A percentile compares a stretch with the other conserved stretches of the same genome.
These are phyloP conservation scores for Cercospora berteroae DNA, from an alignment of 2,329 filamentous ascomycete genomes.

Conservation along the genomic window DNA sequence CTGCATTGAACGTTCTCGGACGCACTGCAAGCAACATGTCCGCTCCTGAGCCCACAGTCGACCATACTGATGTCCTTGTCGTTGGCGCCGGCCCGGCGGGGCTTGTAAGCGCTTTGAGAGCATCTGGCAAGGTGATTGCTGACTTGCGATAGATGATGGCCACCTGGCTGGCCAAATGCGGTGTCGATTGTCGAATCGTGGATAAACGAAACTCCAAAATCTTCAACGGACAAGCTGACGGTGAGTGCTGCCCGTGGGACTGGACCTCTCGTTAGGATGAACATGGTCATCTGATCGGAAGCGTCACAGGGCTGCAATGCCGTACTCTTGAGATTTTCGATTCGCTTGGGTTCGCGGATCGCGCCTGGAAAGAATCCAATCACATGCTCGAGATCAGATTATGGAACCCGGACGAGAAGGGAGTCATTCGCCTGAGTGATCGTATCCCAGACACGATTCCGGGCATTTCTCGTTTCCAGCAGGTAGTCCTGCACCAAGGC, in stretches of 20 bases:
- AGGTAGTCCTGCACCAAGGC: conserved; percentile 66
- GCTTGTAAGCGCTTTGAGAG: too few relatives aligned
- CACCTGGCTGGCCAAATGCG: conserved; percentile 43
- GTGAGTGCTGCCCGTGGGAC: neutral
- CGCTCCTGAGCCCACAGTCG: too few relatives aligned
- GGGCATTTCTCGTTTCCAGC: conserved; percentile 50
- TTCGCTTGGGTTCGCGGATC: conserved; percentile 62
- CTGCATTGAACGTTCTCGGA: too few relatives aligned
- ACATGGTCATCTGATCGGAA: too few relatives aligned
- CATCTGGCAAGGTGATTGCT: too few relatives aligned
- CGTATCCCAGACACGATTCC: conserved; percentile 60
- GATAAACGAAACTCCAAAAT: conserved; percentile 44
- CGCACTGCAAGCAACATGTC: too few relatives aligned
- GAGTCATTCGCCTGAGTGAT: conserved; percentile 56
- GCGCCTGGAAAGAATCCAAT: conserved; percentile 62
- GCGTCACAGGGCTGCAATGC: conserved; percentile 38
- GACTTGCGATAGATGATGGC: conserved; percentile 36
- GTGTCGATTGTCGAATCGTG: conserved; percentile 43
- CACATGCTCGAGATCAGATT: conserved; percentile 55
- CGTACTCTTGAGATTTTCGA: conserved; percentile 51
- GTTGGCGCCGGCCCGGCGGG: too few relatives aligned
- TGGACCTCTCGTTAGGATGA: too few relatives aligned
- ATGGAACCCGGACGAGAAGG: conserved; percentile 60
- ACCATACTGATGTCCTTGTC: too few relatives aligned
- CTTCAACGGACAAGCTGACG: conserved; percentile 43